A percentile compares a stretch with the other conserved stretches of the same genome.
Evolutionary conservation across 2,329 filamentous ascomycete species (phyloP).

Genomic region (Fusarium duplospermum): DNA sequence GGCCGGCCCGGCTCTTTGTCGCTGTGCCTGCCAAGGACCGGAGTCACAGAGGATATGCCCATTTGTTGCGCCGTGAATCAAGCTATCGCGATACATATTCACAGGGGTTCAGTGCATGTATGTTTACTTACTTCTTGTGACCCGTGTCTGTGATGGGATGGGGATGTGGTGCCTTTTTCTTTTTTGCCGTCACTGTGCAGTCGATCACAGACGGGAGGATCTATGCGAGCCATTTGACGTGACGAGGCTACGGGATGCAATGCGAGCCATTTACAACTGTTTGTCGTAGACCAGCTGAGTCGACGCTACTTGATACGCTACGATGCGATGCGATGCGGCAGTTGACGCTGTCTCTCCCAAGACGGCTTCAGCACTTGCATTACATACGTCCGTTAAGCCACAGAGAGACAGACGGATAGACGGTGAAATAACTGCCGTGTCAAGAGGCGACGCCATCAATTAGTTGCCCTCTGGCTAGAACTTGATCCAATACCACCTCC

Average conservation of each 20-base stretch:
- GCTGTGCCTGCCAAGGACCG: constrained; percentile 7
- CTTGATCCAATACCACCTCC: constrained; percentile 8
- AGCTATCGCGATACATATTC: not conserved
- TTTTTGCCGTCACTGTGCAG: constrained; percentile 3
- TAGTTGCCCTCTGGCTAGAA: constrained; percentile 5
- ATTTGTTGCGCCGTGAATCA: not conserved
- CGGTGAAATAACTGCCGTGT: not conserved
- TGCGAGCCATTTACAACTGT: constrained; percentile 3
- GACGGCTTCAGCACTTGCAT: not conserved
- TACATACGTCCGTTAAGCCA: not conserved
- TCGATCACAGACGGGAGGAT: not conserved
- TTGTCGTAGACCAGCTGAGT: not conserved
- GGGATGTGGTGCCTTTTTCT: not conserved
- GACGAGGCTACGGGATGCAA: not conserved
- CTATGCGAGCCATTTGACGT: not conserved
- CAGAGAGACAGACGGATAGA: not conserved
- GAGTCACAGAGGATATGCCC: constrained; percentile 7
- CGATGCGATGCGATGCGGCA: not conserved
- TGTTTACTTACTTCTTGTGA: constrained; percentile 5
- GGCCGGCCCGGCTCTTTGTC: constrained; percentile 2
- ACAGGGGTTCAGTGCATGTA: not conserved
- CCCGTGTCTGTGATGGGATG: not conserved
- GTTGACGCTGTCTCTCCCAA: not conserved
- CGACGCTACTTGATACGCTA: not conserved
- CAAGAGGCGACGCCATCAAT: not conserved